These are phyloP conservation scores for Camellia granthamiana DNA, from an alignment of 148 eudicot species.

Conservation along the genomic window DNA sequence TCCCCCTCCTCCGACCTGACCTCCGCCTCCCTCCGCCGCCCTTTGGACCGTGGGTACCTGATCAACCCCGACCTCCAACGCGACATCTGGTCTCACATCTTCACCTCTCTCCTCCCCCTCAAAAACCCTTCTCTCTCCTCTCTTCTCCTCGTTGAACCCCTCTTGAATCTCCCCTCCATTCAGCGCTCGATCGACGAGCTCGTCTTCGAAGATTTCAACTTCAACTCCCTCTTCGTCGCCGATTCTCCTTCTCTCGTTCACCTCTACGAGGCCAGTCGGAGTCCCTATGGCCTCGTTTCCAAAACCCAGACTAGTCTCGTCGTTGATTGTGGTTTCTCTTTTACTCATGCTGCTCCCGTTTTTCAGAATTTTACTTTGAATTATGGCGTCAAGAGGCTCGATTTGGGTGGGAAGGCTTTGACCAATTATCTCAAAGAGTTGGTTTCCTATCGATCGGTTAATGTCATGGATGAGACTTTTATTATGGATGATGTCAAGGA, in stretches of 20 bases:
- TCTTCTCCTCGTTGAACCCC: conserved; percentile 71
- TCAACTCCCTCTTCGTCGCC: conserved; percentile 52
- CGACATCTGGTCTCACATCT: conserved; percentile 80
- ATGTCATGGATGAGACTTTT: conserved; percentile 96
- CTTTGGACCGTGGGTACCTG: conserved; percentile 84
- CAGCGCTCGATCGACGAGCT: conserved; percentile 60
- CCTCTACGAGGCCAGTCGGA: conserved; percentile 61
- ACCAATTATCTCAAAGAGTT: conserved; percentile 87
- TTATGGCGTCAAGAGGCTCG: conserved; percentile 77
- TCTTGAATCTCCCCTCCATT: conserved; percentile 52
- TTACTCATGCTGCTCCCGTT: conserved; percentile 77
- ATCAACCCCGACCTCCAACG: conserved; percentile 79
- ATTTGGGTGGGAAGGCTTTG: conserved; percentile 87
- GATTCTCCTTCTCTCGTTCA: conserved; percentile 70
- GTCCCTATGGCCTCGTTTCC: conserved; percentile 62
- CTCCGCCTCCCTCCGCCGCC: conserved; percentile 82
- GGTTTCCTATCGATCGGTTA: conserved; percentile 71
- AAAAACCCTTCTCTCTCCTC: conserved; percentile 40
- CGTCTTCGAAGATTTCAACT: conserved; percentile 77
- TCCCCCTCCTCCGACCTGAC: conserved; percentile 58
- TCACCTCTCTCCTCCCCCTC: conserved; percentile 37
- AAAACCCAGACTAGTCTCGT: conserved; percentile 70
- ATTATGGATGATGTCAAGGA: conserved; percentile 90
- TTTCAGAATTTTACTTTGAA: conserved; percentile 73
- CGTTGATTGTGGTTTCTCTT: conserved; percentile 85